Evolutionary conservation across 176 grass and related monocot species (phyloP).

Genomic region (Elaeis guineensis): DNA sequence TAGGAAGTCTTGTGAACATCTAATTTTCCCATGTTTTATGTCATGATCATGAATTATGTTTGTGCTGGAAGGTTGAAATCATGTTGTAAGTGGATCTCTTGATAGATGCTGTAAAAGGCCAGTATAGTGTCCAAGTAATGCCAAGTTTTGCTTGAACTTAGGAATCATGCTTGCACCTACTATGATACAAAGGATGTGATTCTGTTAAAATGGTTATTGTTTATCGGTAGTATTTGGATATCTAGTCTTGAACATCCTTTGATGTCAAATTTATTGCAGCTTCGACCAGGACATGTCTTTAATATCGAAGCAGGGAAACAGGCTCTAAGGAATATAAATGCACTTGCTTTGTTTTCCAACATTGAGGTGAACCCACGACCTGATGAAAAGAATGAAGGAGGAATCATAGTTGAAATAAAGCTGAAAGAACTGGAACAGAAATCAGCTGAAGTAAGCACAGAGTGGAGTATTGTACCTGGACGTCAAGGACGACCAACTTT

Average conservation of each 20-base stretch:
- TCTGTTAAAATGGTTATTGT: too few relatives aligned
- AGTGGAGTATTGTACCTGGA: conserved; percentile 86
- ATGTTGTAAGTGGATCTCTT: too few relatives aligned
- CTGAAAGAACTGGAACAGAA: conserved; percentile 92
- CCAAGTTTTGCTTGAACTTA: too few relatives aligned
- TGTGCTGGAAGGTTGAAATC: too few relatives aligned
- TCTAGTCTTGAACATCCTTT: conserved; percentile 7
- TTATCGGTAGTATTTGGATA: background rate
- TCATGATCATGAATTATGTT: too few relatives aligned
- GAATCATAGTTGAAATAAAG: conserved; percentile 94
- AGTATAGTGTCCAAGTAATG: too few relatives aligned
- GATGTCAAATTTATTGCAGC: conserved; percentile 35
- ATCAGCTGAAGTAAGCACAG: conserved; percentile 92
- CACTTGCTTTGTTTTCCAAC: conserved; percentile 86
- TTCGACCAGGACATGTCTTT: conserved; percentile 84
- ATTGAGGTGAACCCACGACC: conserved; percentile 85
- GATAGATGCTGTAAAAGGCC: too few relatives aligned
- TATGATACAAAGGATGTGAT: too few relatives aligned
- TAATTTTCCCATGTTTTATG: too few relatives aligned
- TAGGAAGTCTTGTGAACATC: too few relatives aligned
- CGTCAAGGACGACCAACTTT: conserved; percentile 71
- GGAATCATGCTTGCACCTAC: too few relatives aligned
- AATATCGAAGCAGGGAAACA: conserved; percentile 94
- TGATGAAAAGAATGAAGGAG: conserved; percentile 94
- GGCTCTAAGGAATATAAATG: conserved; percentile 89